Evolutionary conservation across 2,329 filamentous ascomycete species (phyloP), one percentile per base, ranked within the genome.

Genomic region (Epichloe aotearoae): DNA sequence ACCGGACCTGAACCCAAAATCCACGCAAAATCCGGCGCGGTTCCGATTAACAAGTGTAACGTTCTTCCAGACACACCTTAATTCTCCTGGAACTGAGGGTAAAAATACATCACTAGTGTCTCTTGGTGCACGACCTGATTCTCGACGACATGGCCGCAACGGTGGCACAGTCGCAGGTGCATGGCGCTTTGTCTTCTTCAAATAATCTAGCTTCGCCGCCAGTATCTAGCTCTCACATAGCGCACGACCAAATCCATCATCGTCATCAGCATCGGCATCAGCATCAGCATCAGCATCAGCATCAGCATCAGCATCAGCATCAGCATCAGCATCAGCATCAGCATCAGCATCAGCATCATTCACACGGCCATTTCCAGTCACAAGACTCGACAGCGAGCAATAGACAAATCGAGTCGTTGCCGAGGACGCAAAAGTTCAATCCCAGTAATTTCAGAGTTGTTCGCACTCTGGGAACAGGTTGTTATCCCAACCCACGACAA

Each of bases 381-480:
- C 42, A 40, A 50, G 47, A 43, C 43, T 19, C 19, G 34, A 7
- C 23, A n/a, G 15, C 36, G 5, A 46, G 23, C 37, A 41, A 36
- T 30, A 40, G 37, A 26, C 42, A 50, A 5, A 26, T 51, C 40
- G 45, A 56, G 33, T 56, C 61, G 19, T 54, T 61, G 33, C 60
- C 62, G 17, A 55, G 60, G 38, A 61, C 59, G 20, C 63, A 52
- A 51, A 62, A 58, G 47, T 62, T 68, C 50, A 59, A 62, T 40
- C 59, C 65, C 36, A 60, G 62, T 41, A 83, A 89, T 69, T 90
- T 90, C 63, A 74, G 80, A 53, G 73, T 86, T 47, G 75, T 90
- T 57, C 82, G 86, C 65, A 90, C 86, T 12, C 70, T 91, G 55
- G 86, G 83, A 55, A 90, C 86, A 40, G 86, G 84, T 83, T 34